Percentiles rank a stretch among this genome's conserved stretches.
phyloP scores from a whole-genome alignment of 345 rosid species.

The Eucalyptus leucophloia region DNA sequence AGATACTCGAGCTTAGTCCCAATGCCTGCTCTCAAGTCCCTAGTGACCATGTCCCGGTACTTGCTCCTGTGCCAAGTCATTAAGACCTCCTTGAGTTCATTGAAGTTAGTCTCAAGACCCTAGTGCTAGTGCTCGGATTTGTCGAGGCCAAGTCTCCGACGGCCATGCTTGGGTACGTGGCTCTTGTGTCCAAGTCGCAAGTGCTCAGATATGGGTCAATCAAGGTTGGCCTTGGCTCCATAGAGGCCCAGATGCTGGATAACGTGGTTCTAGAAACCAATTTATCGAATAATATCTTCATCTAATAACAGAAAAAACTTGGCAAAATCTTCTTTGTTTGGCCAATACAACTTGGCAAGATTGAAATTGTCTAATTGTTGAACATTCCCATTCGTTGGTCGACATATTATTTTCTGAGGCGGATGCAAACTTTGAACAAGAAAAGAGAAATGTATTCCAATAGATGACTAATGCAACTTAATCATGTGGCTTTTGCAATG shows the following conservation, averaged over 20 bases:
- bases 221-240: neutral
- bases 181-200: too few species aligned
- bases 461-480: neutral
- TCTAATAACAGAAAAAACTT: neutral
- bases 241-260: neutral
- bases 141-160: too few species aligned
- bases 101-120: too few species aligned
- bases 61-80: too few species aligned
- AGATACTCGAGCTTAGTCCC: too few species aligned
- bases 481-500: neutral
- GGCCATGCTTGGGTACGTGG: too few species aligned
- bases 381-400: neutral
- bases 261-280: neutral
- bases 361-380: neutral
- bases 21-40: too few species aligned
- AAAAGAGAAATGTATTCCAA: neutral
- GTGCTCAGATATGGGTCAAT: too few species aligned
- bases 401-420: neutral
- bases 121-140: too few species aligned
- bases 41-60: too few species aligned
- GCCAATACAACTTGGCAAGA: neutral
- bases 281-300: neutral
- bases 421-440: neutral
- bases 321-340: neutral
- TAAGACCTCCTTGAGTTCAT: too few species aligned